phyloP scores from a whole-genome alignment of 23 red algal species.

The Gracilaria gracilis region DNA sequence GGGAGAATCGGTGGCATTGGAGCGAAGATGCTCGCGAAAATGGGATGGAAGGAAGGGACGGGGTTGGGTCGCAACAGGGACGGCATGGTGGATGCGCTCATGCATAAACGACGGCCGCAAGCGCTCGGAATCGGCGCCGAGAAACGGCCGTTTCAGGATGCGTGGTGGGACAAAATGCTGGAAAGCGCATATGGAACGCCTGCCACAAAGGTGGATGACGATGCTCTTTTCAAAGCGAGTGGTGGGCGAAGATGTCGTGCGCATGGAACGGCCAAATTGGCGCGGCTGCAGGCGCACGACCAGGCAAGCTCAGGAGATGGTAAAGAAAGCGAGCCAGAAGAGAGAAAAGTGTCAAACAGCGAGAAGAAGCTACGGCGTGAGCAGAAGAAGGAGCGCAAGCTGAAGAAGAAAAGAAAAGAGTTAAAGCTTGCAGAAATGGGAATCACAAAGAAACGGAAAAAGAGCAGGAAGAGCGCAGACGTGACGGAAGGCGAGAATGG shows the following conservation, averaged over 20 bases:
- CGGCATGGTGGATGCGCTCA: slow-evolving; percentile 41
- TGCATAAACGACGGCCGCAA: slow-evolving; percentile 20
- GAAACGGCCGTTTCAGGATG: slow-evolving; percentile 37
- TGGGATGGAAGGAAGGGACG: slow-evolving; percentile 73
- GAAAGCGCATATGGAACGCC: slow-evolving; percentile 61
- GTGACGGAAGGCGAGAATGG: not conserved
- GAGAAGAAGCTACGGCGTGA: not conserved
- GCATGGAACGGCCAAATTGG: slow-evolving; percentile 70
- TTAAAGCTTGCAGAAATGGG: slow-evolving; percentile 7
- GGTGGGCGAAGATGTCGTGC: slow-evolving; percentile 68
- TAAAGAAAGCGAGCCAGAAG: not conserved
- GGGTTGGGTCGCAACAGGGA: slow-evolving; percentile 50
- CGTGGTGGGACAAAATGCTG: slow-evolving; percentile 72
- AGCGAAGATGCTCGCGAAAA: slow-evolving; percentile 56
- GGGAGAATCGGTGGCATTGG: slow-evolving; percentile 45
- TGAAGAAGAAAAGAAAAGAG: not conserved
- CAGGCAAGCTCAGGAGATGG: not conserved
- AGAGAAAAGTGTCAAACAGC: not conserved
- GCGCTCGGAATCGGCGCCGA: slow-evolving; percentile 47
- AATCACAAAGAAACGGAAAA: slow-evolving; percentile 25
- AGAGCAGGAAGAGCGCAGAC: not conserved
- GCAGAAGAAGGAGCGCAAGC: not conserved
- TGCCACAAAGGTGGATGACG: slow-evolving; percentile 8
- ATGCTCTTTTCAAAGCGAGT: slow-evolving; percentile 56
- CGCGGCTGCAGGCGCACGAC: slow-evolving; percentile 37